Evolutionary conservation across 495 filamentous ascomycete genomes (phyloP).

Genomic region (Stereocaulon alpinum): DNA sequence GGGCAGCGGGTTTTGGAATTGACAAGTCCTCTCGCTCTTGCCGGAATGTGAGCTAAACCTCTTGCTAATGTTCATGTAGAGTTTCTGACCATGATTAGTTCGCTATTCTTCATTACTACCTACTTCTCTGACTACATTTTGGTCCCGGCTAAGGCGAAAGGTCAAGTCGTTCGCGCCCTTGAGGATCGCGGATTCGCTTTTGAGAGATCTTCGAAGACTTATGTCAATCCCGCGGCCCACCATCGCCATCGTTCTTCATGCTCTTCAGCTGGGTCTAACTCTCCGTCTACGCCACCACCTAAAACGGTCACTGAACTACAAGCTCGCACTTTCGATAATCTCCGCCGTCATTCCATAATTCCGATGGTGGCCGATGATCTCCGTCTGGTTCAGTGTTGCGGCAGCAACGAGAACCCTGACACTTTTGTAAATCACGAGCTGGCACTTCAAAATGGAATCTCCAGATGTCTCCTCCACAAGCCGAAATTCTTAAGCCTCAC

Average conservation of each 20-base stretch:
- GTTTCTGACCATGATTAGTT: constrained; percentile 32
- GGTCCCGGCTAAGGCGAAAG: constrained; percentile 63
- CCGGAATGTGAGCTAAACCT: constrained; percentile 58
- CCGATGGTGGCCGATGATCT: constrained; percentile 60
- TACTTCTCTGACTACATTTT: constrained; percentile 98
- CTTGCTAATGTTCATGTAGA: not conserved
- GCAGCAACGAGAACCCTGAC: constrained; percentile 40
- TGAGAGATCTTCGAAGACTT: constrained; percentile 57
- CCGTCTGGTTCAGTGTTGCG: constrained; percentile 76
- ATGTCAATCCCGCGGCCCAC: constrained; percentile 45
- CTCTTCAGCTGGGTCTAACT: constrained; percentile 33
- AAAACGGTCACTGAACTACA: constrained; percentile 70
- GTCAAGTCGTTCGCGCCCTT: constrained; percentile 63
- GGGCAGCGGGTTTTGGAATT: constrained; percentile 89
- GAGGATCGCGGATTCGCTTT: constrained; percentile 77
- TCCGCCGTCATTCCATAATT: constrained; percentile 61
- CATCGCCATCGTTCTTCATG: constrained; percentile 40
- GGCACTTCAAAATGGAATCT: constrained; percentile 56
- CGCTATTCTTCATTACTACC: constrained; percentile 97
- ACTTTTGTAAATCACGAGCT: constrained; percentile 30
- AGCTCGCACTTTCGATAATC: constrained; percentile 63
- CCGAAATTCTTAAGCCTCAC: constrained; percentile 81
- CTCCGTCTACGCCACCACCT: constrained; percentile 66
- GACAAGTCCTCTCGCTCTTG: constrained; percentile 81
- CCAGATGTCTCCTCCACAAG: constrained; percentile 57